Conservation (phyloP, 2,329 filamentous ascomycete genomes). For the Hypoxylon sp. region DNA sequence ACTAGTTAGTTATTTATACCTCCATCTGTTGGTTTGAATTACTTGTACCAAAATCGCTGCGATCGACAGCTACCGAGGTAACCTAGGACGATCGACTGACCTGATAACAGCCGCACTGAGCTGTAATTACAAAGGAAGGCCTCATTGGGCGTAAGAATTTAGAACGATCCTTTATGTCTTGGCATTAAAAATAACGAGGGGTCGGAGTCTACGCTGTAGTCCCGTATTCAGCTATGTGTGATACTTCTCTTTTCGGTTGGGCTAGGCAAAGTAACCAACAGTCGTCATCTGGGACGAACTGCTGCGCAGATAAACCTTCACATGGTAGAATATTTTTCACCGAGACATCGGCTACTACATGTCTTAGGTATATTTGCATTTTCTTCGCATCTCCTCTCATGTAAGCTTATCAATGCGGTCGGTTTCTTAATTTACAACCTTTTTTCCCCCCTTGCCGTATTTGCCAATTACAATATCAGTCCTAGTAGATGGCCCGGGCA, state of each 20-base stretch:
- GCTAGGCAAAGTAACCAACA: not conserved
- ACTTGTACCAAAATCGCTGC: not conserved
- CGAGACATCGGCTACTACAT: not conserved
- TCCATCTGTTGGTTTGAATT: not conserved
- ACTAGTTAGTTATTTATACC: not conserved
- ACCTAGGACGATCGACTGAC: no score
- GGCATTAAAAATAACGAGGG: conserved; percentile 4
- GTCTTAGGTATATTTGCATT: not conserved
- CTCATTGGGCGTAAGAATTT: conserved; percentile 17
- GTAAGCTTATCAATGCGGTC: not conserved
- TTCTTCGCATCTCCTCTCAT: not conserved
- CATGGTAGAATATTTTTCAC: conserved; percentile 3
- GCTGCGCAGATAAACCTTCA: not conserved
- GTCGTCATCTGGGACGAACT: conserved; percentile 1
- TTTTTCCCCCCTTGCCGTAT: not conserved
- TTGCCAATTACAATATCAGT: not conserved
- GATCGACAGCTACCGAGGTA: conserved; percentile 16
- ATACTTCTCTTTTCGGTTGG: conserved; percentile 7
- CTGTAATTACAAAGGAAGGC: conserved; percentile 9
- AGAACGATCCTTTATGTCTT: conserved; percentile 9
- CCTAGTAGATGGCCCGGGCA: not conserved
- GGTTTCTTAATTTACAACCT: not conserved
- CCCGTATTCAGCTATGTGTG: conserved; percentile 6
- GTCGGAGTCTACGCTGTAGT: conserved; percentile 2
- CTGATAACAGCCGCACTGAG: conserved; percentile 15